Percentiles rank a stretch among this genome's conserved stretches.
phyloP scores from a whole-genome alignment of 2,329 filamentous ascomycete species.

The Macrophomina pseudophaseolina region DNA sequence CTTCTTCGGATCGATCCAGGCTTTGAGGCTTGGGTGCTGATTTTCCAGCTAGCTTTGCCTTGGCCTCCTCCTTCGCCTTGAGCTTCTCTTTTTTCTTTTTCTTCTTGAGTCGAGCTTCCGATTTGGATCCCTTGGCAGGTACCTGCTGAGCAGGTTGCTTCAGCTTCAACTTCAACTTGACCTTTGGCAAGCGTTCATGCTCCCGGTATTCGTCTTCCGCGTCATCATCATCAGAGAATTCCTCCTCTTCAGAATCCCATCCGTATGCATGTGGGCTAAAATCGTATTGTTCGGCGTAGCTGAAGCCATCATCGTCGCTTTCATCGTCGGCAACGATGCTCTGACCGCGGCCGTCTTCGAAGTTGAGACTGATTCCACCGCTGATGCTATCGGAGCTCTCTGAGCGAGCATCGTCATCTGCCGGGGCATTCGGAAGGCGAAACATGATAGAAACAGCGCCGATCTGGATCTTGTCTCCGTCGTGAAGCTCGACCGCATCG shows the following conservation, averaged over 20 bases:
- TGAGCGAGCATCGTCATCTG: constrained; percentile 55
- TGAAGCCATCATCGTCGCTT: constrained; percentile 26
- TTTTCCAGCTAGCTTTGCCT: constrained; percentile 26
- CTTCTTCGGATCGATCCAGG: not conserved
- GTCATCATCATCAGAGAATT: constrained; percentile 29
- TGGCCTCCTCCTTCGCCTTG: constrained; percentile 30
- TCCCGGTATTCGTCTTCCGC: constrained; percentile 48
- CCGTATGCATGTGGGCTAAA: constrained; percentile 25
- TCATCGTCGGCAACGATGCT: constrained; percentile 51
- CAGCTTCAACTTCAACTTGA: constrained; percentile 37
- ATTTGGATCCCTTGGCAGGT: constrained; percentile 20
- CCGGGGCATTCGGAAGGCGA: constrained; percentile 67
- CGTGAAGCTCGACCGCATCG: constrained; percentile 63
- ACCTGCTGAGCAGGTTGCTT: constrained; percentile 26
- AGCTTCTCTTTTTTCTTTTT: constrained; percentile 25
- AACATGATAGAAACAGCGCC: constrained; percentile 73
- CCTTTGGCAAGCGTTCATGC: constrained; percentile 31
- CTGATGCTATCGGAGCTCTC: constrained; percentile 43
- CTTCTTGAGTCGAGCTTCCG: constrained; percentile 22
- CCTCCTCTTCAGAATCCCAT: constrained; percentile 27
- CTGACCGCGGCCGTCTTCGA: constrained; percentile 66
- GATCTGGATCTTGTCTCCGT: constrained; percentile 72
- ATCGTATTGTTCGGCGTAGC: constrained; percentile 20
- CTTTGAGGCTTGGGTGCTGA: constrained; percentile 2
- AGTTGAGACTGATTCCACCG: constrained; percentile 74